Percentiles rank a stretch among this genome's conserved stretches.
Conservation (phyloP, 495 filamentous ascomycete genomes). For the Parmelia sp. region DNA sequence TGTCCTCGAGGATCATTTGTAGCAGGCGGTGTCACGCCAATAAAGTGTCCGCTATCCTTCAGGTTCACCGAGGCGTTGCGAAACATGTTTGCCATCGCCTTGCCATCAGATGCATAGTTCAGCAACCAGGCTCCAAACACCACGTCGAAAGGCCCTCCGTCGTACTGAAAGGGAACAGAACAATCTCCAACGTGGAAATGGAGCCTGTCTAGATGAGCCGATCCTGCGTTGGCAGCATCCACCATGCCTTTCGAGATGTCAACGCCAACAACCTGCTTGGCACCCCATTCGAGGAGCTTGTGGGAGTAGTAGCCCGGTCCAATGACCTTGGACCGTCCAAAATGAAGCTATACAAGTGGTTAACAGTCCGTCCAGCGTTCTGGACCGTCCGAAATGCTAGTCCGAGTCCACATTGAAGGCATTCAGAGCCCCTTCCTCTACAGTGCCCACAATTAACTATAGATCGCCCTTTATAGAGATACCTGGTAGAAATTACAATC, state of each 20-base stretch:
- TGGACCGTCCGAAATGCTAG: too few species aligned
- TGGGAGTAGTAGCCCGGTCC: constrained; percentile 25
- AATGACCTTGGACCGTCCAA: constrained; percentile 23
- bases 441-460: too few species aligned
- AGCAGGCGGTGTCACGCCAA: constrained; percentile 27
- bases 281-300: constrained; percentile 22
- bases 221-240: constrained; percentile 2
- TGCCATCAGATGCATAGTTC: constrained; percentile 31
- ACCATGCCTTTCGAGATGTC: constrained; percentile 32
- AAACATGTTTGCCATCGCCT: constrained; percentile 31
- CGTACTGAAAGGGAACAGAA: constrained; percentile 10
- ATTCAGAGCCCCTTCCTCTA: too few species aligned
- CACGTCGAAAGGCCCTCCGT: constrained; percentile 32
- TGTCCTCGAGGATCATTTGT: not conserved
- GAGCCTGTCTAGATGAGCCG: not conserved
- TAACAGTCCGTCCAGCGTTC: too few species aligned
- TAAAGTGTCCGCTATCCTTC: constrained; percentile 28
- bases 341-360: too few species aligned
- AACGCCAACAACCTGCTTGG: constrained; percentile 28
- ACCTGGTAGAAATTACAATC: too few species aligned
- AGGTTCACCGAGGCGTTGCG: constrained; percentile 32
- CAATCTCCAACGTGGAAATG: constrained; percentile 25
- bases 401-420: too few species aligned
- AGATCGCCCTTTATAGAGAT: too few species aligned
- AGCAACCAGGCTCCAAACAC: constrained; percentile 36